Conservation (phyloP, 805 yeast species). For the Saccharomycopsis javanensis region DNA sequence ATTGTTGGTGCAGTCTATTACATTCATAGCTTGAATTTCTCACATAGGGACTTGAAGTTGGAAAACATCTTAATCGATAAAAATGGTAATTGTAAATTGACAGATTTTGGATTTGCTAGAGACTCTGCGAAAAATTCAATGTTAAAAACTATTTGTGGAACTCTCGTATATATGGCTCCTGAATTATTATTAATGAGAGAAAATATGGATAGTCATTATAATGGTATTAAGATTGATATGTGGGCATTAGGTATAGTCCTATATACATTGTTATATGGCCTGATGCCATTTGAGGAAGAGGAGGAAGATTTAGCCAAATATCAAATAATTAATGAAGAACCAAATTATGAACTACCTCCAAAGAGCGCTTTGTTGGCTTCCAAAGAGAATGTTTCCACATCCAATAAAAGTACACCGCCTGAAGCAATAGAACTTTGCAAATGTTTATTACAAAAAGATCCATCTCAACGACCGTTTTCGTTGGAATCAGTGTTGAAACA, state of each 20-base stretch:
- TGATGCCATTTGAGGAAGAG: conserved; percentile 86
- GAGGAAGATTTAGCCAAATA: conserved; percentile 52
- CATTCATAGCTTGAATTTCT: conserved; percentile 67
- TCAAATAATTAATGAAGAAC: conserved; percentile 57
- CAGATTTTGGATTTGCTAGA: conserved; percentile 92
- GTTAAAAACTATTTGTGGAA: conserved; percentile 84
- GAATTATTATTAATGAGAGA: conserved; percentile 62
- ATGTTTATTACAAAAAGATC: conserved; percentile 54
- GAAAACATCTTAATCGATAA: conserved; percentile 65
- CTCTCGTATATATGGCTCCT: conserved; percentile 95
- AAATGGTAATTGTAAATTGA: conserved; percentile 55
- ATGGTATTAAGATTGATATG: conserved; percentile 73
- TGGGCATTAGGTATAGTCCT: conserved; percentile 91
- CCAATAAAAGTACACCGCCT: conserved; percentile 29
- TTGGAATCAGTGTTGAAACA: conserved; percentile 40
- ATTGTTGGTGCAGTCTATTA: conserved; percentile 50
- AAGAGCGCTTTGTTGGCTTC: not conserved
- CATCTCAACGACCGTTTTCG: conserved; percentile 47
- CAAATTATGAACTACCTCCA: conserved; percentile 33
- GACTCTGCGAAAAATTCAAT: conserved; percentile 50
- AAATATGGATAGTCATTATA: conserved; percentile 32
- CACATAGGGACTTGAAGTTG: conserved; percentile 76
- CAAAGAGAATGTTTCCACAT: conserved; percentile 20
- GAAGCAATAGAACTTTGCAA: conserved; percentile 44
- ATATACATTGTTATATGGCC: conserved; percentile 75